A percentile compares a stretch with the other conserved stretches of the same genome.
These are phyloP conservation scores for Calocybe gambosa DNA, from an alignment of 1,284 basidiomycete species.

Conservation along the genomic window DNA sequence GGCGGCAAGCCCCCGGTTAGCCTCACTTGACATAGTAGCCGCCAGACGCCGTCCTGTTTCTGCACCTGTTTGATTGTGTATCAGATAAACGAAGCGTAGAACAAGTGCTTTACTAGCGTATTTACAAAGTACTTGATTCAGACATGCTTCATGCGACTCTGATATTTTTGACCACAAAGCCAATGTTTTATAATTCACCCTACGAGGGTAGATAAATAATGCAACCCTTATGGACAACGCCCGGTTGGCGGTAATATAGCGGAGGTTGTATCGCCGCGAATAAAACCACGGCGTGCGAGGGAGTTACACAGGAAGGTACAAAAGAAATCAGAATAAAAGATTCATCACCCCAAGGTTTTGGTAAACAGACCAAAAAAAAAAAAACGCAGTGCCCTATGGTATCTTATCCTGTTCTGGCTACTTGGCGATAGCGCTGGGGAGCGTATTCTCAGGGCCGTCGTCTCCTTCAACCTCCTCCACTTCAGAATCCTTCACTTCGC, in stretches of 20 bases:
- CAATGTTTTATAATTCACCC: too few species aligned
- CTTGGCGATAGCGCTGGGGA: not conserved
- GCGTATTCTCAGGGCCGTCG: not conserved
- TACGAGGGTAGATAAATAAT: not conserved
- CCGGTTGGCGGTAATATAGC: slow-evolving; percentile 1
- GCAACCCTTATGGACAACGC: not conserved
- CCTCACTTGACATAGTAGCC: slow-evolving; percentile 7
- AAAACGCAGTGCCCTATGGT: not conserved
- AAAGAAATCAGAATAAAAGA: slow-evolving; percentile 1
- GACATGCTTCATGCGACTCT: not conserved
- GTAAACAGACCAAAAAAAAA: not conserved
- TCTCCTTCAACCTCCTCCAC: slow-evolving; percentile 1
- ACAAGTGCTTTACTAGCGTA: not conserved
- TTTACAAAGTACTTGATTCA: not conserved
- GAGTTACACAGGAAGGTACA: not conserved
- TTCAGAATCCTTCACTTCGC: slow-evolving; percentile 5
- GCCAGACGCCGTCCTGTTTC: slow-evolving; percentile 4
- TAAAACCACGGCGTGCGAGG: not conserved
- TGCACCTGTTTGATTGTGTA: not conserved
- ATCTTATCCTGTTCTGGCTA: slow-evolving; percentile 4
- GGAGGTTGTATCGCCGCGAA: slow-evolving; percentile 1
- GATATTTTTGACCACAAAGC: not conserved
- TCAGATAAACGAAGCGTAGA: slow-evolving; percentile 3
- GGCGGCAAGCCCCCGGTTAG: slow-evolving; percentile 7
- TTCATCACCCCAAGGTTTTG: slow-evolving; percentile 5